Percentiles rank a stretch among this genome's conserved stretches.
These are phyloP conservation scores for Lantana camara DNA, from an alignment of 257 asterid species.

Conservation along the genomic window DNA sequence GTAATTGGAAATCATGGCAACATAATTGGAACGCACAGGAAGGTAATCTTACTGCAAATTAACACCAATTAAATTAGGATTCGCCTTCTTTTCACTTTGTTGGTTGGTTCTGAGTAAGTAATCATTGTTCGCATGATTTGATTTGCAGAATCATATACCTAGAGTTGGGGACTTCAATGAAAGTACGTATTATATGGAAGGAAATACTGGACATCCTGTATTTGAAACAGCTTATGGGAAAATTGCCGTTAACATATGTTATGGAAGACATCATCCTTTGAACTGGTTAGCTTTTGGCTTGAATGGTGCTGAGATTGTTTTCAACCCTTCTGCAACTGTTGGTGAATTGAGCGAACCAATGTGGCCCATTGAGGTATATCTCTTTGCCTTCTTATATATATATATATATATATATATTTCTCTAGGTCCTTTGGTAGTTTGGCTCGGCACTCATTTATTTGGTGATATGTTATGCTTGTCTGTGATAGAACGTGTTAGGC, in stretches of 20 bases:
- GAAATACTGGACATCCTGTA: slow-evolving; percentile 95
- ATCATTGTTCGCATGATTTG: slow-evolving; percentile 6
- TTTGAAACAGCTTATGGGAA: slow-evolving; percentile 90
- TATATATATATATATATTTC: too few species aligned
- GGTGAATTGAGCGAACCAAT: slow-evolving; percentile 99
- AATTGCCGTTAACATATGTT: slow-evolving; percentile 92
- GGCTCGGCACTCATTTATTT: too few species aligned
- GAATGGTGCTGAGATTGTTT: slow-evolving; percentile 94
- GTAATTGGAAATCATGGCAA: slow-evolving; percentile 92
- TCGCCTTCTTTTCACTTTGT: too few species aligned
- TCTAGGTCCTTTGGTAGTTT: too few species aligned
- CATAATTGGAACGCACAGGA: slow-evolving; percentile 91
- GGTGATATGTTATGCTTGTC: too few species aligned
- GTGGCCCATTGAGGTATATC: slow-evolving; percentile 99
- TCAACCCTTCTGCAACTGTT: slow-evolving; percentile 96
- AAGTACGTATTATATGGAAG: slow-evolving; percentile 98
- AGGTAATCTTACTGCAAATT: slow-evolving; percentile 53
- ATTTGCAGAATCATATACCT: slow-evolving; percentile 91
- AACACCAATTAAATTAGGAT: slow-evolving; percentile 1
- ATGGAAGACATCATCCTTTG: slow-evolving; percentile 96
- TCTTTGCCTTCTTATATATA: neutral
- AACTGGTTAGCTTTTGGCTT: slow-evolving; percentile 96
- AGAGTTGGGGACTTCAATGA: slow-evolving; percentile 98
- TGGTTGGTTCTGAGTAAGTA: neutral
- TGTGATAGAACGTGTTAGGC: too few species aligned